Evolutionary conservation across 768 basidiomycete genomes (phyloP), one percentile per base, ranked within the genome.

Genomic region (Boletellus emodensis): DNA sequence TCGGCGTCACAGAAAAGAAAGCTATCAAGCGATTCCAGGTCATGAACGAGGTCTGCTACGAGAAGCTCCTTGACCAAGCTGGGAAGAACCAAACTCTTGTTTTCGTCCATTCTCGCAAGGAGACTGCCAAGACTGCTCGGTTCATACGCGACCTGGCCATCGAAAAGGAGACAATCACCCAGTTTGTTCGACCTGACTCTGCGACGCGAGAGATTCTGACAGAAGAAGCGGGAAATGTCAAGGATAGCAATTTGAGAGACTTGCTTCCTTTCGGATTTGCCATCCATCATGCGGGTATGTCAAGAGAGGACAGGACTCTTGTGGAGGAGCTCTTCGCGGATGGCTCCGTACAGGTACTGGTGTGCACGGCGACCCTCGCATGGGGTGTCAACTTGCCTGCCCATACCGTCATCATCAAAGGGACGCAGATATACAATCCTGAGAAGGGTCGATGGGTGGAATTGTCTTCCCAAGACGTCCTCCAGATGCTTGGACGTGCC

Each of bases 321-420:
- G 93, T 97, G 17, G 96, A 99, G 67, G 95, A 94, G 54, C 78
- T 98, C 10, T 99, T 99, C 66, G 83, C 83, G 10, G 91, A 95
- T 44, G 91, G 94, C 1, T 84, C 90, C 20, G 77, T 99, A 28
- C 94, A 95, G 64, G 94, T 98, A 0, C 76, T 99, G 22, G 92
- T 96, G 39, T 96, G 92, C 66, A 99, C 96, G 0, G 96, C 96
- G 5, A 98, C 95, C 2, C 84, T 99, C 34, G 96, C 96, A 1
- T 99, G 96, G 96, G 96, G 95, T 74, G 95, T 99, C 71, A 99
- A 99, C 65, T 74, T 98, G 0, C 96, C 96, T 3, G 95, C 94
- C 1, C 96, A 98, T 57, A 88, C 92, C 8, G 95, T 97, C 71
- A 93, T 98, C 73, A 97, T 99, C 77, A 99, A 98, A 67, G 96